Evolutionary conservation across 1,284 basidiomycete species (phyloP).

Genomic region (Ustilago crameri): DNA sequence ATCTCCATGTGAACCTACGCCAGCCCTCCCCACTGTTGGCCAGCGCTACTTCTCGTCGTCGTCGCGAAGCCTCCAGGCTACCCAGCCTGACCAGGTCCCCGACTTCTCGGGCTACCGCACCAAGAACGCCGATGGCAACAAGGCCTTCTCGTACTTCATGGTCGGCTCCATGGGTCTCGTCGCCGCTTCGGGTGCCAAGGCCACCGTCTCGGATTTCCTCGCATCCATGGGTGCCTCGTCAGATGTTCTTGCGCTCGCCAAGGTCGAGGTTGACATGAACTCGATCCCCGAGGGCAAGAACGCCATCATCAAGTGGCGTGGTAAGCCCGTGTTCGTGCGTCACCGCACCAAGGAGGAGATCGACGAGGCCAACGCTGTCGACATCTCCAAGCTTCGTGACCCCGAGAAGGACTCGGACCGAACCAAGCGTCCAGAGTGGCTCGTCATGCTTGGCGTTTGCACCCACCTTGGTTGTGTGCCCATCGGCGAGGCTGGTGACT

Average conservation of each 20-base stretch:
- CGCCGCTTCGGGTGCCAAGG: constrained; percentile 92
- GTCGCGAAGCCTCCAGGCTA: constrained; percentile 51
- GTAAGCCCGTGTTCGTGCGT: constrained; percentile 99
- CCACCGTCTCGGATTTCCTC: constrained; percentile 91
- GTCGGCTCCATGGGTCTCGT: constrained; percentile 94
- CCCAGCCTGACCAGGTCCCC: constrained; percentile 75
- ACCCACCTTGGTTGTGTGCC: constrained; percentile 99
- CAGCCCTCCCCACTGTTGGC: constrained; percentile 49
- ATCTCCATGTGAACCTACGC: neutral
- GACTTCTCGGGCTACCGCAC: constrained; percentile 87
- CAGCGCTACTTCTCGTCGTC: constrained; percentile 62
- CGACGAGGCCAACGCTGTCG: constrained; percentile 85
- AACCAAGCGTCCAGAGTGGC: constrained; percentile 95
- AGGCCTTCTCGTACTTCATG: constrained; percentile 94
- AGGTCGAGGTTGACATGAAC: constrained; percentile 93
- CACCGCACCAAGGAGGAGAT: constrained; percentile 94
- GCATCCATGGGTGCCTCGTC: constrained; percentile 96
- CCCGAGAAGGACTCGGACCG: constrained; percentile 89
- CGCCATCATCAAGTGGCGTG: constrained; percentile 79
- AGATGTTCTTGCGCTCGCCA: constrained; percentile 96
- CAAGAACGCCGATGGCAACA: constrained; percentile 77
- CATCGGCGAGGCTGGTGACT: constrained; percentile 94
- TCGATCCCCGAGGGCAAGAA: constrained; percentile 94
- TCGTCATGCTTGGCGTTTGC: constrained; percentile 76
- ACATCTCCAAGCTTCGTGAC: constrained; percentile 90